Evolutionary conservation across 2,329 filamentous ascomycete species (phyloP).

Genomic region (Claviceps quebecensis): DNA sequence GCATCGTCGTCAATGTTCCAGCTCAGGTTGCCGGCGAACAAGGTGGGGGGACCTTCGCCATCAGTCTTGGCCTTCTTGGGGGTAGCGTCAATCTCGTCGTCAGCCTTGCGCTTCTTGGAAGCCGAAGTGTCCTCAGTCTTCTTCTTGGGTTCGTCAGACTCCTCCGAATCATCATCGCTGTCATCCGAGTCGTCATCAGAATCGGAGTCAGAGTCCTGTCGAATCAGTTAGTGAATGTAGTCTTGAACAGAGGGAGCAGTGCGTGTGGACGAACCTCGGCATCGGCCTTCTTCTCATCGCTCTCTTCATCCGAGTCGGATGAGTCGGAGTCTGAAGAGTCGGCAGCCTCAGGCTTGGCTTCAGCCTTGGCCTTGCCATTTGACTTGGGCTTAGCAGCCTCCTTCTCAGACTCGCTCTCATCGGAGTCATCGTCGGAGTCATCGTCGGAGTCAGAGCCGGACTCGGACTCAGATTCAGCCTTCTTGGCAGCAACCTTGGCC

Average conservation of each 20-base stretch:
- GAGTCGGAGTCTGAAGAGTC: slow-evolving; percentile 16
- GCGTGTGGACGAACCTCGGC: slow-evolving; percentile 16
- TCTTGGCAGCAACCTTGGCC: slow-evolving; percentile 4
- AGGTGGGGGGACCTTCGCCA: slow-evolving; percentile 36
- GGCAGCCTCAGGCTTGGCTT: slow-evolving; percentile 14
- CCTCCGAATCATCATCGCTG: slow-evolving; percentile 19
- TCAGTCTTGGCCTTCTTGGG: slow-evolving; percentile 58
- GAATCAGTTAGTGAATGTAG: background rate
- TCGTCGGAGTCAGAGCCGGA: slow-evolving; percentile 21
- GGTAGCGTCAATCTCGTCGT: slow-evolving; percentile 33
- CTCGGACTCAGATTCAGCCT: slow-evolving; percentile 20
- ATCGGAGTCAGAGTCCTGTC: slow-evolving; percentile 8
- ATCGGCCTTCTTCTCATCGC: slow-evolving; percentile 9
- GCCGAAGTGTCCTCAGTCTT: slow-evolving; percentile 23
- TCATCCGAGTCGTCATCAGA: slow-evolving; percentile 22
- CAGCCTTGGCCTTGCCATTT: slow-evolving; percentile 10
- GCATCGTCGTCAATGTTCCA: slow-evolving; percentile 82
- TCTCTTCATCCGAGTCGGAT: slow-evolving; percentile 19
- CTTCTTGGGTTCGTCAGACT: slow-evolving; percentile 20
- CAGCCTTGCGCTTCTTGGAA: slow-evolving; percentile 34
- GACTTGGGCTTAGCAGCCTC: slow-evolving; percentile 17
- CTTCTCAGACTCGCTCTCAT: slow-evolving; percentile 25
- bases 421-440: slow-evolving; percentile 10
- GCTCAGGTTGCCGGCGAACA: slow-evolving; percentile 82
- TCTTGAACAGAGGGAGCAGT: too few relatives aligned